Base-by-base conservation (phyloP, 495 filamentous ascomycete species). In the Neurospora sp. region DNA sequence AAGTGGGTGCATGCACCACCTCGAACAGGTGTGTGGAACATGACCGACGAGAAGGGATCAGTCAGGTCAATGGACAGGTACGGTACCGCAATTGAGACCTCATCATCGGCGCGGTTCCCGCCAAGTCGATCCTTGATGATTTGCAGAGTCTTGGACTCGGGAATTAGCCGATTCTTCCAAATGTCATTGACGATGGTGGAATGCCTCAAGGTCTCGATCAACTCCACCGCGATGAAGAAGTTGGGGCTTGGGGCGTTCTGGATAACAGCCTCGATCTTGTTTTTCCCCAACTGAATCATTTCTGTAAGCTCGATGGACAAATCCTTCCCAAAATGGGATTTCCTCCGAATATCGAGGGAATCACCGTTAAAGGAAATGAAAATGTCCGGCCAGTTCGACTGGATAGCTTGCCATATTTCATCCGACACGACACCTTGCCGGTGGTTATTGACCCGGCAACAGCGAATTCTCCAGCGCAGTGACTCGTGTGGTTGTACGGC, bases 21-120 rank as follows among this genome's bases (percentile, higher is more conserved):
- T 20, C 94, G 89, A 8, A 88, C 92, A 4, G 94, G 94, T 0
- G 86, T 82, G 3, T 87, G 82, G 77, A 91, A 94, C n/a, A 96
- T 88, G 4, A 80, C 81, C 0, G 88, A 85, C 69, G 84, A 89
- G 79, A 92, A 94, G 0, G 94, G 93, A 78, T 97, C 93, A 10
- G 90, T 85, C 3, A 97, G 85, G 72, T 90, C 87, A 74, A 98
- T 87, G 31, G 85, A 87, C n/a, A 96, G 77, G 73, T 86, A 86
- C 68, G 87, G 85, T 14, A 87, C 84, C 5, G 90, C 82, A 53
- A 96, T 84, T 9, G 86, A 79, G 40, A 97, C 73, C 5, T 94
- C 92, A 69, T 94, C 91, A 76, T 94, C 88, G 59, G 84, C 84
- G 8, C 65, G 40, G 27, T 73, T 68, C 9, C 74, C 61, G 27